Evolutionary conservation across 768 basidiomycete genomes (phyloP).

Genomic region (Boletus vinaceobasis): DNA sequence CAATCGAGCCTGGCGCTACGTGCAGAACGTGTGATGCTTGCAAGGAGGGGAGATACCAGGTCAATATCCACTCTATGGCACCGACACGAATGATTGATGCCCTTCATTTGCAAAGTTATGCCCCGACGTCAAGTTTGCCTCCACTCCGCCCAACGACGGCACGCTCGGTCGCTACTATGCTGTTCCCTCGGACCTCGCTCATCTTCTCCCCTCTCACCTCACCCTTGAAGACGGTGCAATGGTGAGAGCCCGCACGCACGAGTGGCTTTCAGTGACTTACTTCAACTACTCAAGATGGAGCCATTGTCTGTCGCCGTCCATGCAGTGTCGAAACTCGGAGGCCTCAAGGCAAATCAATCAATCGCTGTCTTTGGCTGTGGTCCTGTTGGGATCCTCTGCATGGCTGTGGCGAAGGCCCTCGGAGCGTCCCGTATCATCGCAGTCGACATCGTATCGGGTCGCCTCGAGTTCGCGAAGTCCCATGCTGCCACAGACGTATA

Average conservation of each 20-base stretch:
- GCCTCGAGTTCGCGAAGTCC: constrained; percentile 81
- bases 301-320: constrained; percentile 92
- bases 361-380: constrained; percentile 88
- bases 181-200: constrained; percentile 81
- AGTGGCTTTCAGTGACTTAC: neutral
- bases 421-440: constrained; percentile 84
- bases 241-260: constrained; percentile 41
- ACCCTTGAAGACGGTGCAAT: constrained; percentile 93
- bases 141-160: constrained; percentile 91
- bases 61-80: constrained; percentile 28
- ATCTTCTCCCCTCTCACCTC: constrained; percentile 77
- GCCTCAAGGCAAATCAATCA: constrained; percentile 67
- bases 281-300: constrained; percentile 62
- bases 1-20: constrained; percentile 86
- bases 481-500: constrained; percentile 83
- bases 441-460: constrained; percentile 70
- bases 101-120: constrained; percentile 55
- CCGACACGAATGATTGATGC: neutral
- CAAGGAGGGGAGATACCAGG: constrained; percentile 82
- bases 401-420: constrained; percentile 94
- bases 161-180: constrained; percentile 86
- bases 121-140: constrained; percentile 82
- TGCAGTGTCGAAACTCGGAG: constrained; percentile 74
- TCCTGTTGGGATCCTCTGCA: constrained; percentile 83
- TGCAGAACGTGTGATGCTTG: constrained; percentile 84